Conservation (phyloP, 352 stramenopile species). For the Globisporangium irregulare region DNA sequence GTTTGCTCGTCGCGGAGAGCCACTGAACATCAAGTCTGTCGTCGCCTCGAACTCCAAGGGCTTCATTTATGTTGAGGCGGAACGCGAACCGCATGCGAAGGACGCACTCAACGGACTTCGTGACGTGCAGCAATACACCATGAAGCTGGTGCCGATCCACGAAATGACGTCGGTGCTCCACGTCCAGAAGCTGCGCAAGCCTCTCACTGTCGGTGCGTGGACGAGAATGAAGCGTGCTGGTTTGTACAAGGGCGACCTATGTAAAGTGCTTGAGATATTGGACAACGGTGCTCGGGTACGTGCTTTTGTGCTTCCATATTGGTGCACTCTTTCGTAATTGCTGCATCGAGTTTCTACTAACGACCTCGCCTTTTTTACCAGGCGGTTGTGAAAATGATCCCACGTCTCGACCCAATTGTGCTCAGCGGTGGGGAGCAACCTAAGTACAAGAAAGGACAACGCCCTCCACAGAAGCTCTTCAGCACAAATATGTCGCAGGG, state of each 20-base stretch:
- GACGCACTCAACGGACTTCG: slow-evolving; percentile 82
- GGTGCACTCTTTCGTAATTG: not conserved
- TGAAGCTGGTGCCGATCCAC: slow-evolving; percentile 88
- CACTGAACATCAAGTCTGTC: slow-evolving; percentile 84
- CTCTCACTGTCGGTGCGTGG: slow-evolving; percentile 73
- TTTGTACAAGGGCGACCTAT: slow-evolving; percentile 86
- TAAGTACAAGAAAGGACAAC: slow-evolving; percentile 89
- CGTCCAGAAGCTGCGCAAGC: slow-evolving; percentile 82
- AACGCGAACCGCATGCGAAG: slow-evolving; percentile 82
- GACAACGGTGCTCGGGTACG: slow-evolving; percentile 77
- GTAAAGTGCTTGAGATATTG: slow-evolving; percentile 85
- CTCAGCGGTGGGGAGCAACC: slow-evolving; percentile 68
- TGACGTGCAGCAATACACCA: slow-evolving; percentile 84
- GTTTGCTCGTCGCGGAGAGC: slow-evolving; percentile 77
- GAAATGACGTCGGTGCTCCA: slow-evolving; percentile 90
- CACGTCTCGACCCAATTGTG: slow-evolving; percentile 74
- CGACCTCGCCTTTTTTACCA: slow-evolving; percentile 13
- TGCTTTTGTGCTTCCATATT: not conserved
- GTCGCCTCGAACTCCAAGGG: slow-evolving; percentile 86
- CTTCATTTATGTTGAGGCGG: slow-evolving; percentile 88
- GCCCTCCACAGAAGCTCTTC: slow-evolving; percentile 84
- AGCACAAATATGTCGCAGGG: slow-evolving; percentile 65
- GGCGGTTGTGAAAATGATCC: slow-evolving; percentile 86
- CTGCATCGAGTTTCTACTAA: not conserved
- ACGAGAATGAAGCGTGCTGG: slow-evolving; percentile 84